Evolutionary conservation across 2,329 filamentous ascomycete species (phyloP).

Genomic region (Calonectria pseudoreteaudii): DNA sequence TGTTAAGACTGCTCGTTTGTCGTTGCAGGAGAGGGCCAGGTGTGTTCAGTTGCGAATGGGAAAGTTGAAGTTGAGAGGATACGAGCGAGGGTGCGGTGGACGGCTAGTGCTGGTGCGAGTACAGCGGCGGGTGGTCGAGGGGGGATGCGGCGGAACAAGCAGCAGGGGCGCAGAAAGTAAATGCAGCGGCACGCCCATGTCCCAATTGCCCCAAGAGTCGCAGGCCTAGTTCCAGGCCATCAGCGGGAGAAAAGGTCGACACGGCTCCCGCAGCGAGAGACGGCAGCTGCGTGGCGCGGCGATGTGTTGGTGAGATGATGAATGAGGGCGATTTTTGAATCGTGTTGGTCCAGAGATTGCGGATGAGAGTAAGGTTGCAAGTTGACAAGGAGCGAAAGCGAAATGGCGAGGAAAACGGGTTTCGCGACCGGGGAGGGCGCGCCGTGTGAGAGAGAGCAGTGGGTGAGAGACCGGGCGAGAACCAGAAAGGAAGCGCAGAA

Average conservation of each 20-base stretch:
- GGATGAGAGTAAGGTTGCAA: conserved; percentile 17
- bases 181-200: conserved; percentile 51
- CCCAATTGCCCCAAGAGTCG: conserved; percentile 53
- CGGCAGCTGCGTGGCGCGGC: not conserved
- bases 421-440: conserved; percentile 36
- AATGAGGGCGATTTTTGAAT: conserved; percentile 8
- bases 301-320: conserved; percentile 14
- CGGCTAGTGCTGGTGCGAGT: not conserved
- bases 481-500: conserved; percentile 19
- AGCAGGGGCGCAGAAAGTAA: conserved; percentile 47
- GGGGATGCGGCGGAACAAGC: conserved; percentile 38
- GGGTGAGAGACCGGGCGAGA: conserved; percentile 26
- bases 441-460: conserved; percentile 22
- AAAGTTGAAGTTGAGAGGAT: conserved; percentile 5
- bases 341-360: conserved; percentile 4
- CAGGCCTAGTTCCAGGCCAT: conserved; percentile 48
- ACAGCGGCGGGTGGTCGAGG: conserved; percentile 28
- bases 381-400: conserved; percentile 33
- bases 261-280: conserved; percentile 28
- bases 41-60: not conserved
- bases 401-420: conserved; percentile 36
- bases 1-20: conserved; percentile 6
- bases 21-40: conserved; percentile 1
- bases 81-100: not conserved
- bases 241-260: conserved; percentile 41